Percentiles rank a stretch among this genome's conserved stretches.
Conservation (phyloP, 805 yeast genomes). For the Candida railenensis region DNA sequence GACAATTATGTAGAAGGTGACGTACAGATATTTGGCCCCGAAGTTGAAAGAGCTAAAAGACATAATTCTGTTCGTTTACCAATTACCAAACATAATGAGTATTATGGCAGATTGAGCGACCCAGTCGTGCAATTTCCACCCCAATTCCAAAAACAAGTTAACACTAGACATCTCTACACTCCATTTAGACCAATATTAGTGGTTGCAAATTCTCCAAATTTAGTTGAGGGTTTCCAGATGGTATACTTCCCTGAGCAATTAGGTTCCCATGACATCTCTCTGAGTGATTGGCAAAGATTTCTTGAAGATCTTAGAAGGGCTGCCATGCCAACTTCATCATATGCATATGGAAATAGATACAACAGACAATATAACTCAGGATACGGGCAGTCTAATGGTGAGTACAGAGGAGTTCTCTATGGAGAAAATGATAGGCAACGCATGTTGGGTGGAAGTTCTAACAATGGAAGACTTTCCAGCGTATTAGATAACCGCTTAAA, state of each 20-base stretch:
- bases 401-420: too few relatives aligned
- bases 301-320: not conserved
- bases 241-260: conserved; percentile 3
- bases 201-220: conserved; percentile 2
- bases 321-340: not conserved
- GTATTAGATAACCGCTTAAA: not conserved
- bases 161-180: not conserved
- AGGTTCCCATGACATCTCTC: conserved; percentile 4
- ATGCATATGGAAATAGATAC: not conserved
- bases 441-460: too few relatives aligned
- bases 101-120: not conserved
- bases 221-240: not conserved
- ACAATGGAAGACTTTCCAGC: not conserved
- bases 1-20: not conserved
- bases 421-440: too few relatives aligned
- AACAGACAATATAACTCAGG: not conserved
- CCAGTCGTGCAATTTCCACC: not conserved
- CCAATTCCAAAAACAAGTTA: conserved; percentile 4
- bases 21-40: conserved; percentile 1
- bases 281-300: conserved; percentile 5
- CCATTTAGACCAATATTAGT: conserved; percentile 4
- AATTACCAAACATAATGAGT: not conserved
- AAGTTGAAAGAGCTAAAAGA: conserved; percentile 1
- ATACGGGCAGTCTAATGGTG: too few relatives aligned
- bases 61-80: conserved; percentile 1